Percentiles rank a stretch among this genome's conserved stretches.
These are phyloP conservation scores for Leptomonas pyrrhocoris DNA, from an alignment of 208 protist genomes.

Conservation along the genomic window DNA sequence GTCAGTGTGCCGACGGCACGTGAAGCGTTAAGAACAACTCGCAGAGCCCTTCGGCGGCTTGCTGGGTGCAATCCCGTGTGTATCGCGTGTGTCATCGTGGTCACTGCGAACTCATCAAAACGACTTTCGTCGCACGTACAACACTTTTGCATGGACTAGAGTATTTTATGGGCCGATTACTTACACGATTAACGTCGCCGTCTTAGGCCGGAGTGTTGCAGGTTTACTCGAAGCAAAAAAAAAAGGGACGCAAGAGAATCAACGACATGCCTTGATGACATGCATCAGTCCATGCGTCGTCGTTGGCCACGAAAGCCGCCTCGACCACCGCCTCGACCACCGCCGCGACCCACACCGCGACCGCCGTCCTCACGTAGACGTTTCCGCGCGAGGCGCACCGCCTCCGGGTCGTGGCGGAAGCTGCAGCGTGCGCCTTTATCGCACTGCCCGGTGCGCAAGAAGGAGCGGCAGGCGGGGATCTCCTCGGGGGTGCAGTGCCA, in stretches of 20 bases:
- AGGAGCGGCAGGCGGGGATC: constrained; percentile 67
- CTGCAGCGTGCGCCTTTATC: constrained; percentile 67
- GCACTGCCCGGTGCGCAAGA: constrained; percentile 56
- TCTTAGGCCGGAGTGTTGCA: background rate
- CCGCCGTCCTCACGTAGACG: constrained; percentile 35
- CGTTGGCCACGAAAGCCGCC: constrained; percentile 5
- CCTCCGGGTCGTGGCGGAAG: constrained; percentile 73
- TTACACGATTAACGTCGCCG: background rate
- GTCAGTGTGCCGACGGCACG: too few species aligned
- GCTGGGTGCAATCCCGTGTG: too few species aligned
- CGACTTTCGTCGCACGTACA: too few species aligned
- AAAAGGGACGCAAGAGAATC: background rate
- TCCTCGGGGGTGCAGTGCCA: constrained; percentile 75
- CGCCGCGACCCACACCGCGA: constrained; percentile 1
- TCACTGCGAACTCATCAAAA: too few species aligned
- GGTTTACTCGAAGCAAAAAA: background rate
- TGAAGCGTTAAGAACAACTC: too few species aligned
- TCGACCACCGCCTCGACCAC: constrained; percentile 20
- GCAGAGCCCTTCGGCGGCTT: too few species aligned
- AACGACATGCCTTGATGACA: background rate
- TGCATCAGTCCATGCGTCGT: constrained; percentile 5
- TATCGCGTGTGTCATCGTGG: too few species aligned
- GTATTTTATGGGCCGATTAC: background rate
- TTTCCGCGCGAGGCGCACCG: constrained; percentile 38
- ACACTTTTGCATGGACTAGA: background rate